Base-by-base conservation (phyloP, 345 rosid genomes). In the Lepidium sativum region DNA sequence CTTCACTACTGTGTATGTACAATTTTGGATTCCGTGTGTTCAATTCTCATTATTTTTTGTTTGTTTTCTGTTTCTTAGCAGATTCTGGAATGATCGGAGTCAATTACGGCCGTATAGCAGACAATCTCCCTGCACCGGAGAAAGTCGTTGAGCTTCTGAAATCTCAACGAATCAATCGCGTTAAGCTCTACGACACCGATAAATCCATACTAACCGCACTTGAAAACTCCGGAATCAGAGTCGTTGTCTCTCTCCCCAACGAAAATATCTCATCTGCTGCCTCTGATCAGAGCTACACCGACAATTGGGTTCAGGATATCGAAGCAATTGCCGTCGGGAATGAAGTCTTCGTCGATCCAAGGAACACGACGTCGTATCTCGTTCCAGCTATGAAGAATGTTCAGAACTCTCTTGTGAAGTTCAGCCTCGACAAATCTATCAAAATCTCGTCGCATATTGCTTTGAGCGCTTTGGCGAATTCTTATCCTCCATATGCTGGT, bases 241-340 rank as follows among this genome's bases (percentile, higher is more conserved):
- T 85, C 47, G 77, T 83, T 31, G 92, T 88, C 12, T 81, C 91
- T 0, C 85, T 94, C 17, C 96, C 97, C 45, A 94, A 94, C 61
- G 92, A 94, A 75, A 70, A 74, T 1, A 95, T 94, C 60, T 60
- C 92, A 34, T 63, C 84, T 17, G 77, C 95, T 8, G 92, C 97
- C 0, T 64, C 77, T 1, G 86, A 81, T 67, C 97, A 88, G 67
- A 72, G 83, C 8, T 90, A 80, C 75, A 60, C 96, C 8, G 99
- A 94, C 77, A 57, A 35, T 4, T 94, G 99, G 99, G 95, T 94
- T 11, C 78, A 86, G 57, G 53, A 81, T 31, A 86, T 94, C 35
- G 91, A 82, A 79, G 88, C 95, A 34, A 79, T 94, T 50, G 92
- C 96, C 1, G 87, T 94, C 0, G 99, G 99, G 0, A 94, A 94